Conservation (phyloP, 257 asterid species). For the Solanum chilense region DNA sequence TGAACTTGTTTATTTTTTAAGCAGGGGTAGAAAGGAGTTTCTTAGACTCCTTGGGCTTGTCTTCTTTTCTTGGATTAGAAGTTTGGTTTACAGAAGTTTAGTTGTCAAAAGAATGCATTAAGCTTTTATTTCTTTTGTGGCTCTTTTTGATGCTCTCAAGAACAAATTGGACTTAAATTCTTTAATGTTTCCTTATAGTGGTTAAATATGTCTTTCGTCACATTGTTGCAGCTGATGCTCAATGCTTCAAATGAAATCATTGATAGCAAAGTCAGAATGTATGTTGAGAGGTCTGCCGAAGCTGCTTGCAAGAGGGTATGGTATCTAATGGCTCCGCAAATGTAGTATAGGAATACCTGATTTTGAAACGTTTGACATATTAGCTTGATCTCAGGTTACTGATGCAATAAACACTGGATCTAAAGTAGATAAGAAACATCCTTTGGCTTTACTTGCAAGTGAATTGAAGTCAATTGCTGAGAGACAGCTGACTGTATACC, state of each 20-base stretch:
- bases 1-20: not conserved
- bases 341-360: slow-evolving; percentile 1
- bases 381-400: slow-evolving; percentile 38
- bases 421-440: slow-evolving; percentile 38
- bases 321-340: slow-evolving; percentile 1
- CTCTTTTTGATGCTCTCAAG: not conserved
- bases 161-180: not conserved
- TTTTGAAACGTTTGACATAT: slow-evolving; percentile 10
- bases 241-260: slow-evolving; percentile 36
- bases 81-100: not conserved
- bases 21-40: not conserved
- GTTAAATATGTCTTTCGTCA: not conserved
- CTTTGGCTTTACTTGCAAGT: slow-evolving; percentile 68
- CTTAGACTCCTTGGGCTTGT: not conserved
- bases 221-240: slow-evolving; percentile 34
- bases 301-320: slow-evolving; percentile 82
- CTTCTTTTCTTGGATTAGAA: not conserved
- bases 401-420: slow-evolving; percentile 32
- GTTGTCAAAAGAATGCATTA: not conserved
- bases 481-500: slow-evolving; percentile 46
- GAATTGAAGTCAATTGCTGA: slow-evolving; percentile 63
- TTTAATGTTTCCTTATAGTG: not conserved
- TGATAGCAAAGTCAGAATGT: slow-evolving; percentile 41
- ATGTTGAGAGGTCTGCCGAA: slow-evolving; percentile 53
- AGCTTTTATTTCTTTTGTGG: not conserved